Conservation (phyloP, 768 basidiomycete species). For the Tricholoma sp. region DNA sequence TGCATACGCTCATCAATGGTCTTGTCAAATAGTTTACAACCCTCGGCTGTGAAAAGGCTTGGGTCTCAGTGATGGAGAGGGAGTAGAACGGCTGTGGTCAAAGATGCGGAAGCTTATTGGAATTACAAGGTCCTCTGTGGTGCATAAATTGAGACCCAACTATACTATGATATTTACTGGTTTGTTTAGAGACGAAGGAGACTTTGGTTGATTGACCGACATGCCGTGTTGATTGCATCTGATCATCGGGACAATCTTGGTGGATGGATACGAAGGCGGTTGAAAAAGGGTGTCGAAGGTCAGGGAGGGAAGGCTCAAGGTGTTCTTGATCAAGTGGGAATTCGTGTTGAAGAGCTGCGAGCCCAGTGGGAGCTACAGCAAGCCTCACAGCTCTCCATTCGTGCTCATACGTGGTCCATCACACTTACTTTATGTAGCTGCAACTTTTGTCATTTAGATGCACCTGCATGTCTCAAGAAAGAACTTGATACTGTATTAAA, state of each 20-base stretch:
- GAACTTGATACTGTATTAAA: constrained; percentile 26
- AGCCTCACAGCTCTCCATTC: constrained; percentile 21
- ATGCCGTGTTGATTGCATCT: constrained; percentile 17
- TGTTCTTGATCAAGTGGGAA: constrained; percentile 13
- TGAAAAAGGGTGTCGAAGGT: constrained; percentile 8
- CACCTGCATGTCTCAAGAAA: constrained; percentile 22
- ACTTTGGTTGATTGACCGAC: constrained; percentile 29
- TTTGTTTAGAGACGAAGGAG: constrained; percentile 16
- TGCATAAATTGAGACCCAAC: constrained; percentile 16
- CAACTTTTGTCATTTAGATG: constrained; percentile 15
- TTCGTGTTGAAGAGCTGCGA: constrained; percentile 14
- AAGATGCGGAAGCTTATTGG: constrained; percentile 28
- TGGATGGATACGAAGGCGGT: constrained; percentile 22
- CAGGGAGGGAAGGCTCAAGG: constrained; percentile 11
- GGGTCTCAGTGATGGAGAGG: constrained; percentile 29
- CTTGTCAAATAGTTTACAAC: constrained; percentile 28
- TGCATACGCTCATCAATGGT: constrained; percentile 33
- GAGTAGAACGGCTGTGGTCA: constrained; percentile 30
- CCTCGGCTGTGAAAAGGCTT: constrained; percentile 22
- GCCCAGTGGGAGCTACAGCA: constrained; percentile 28
- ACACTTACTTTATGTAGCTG: neutral
- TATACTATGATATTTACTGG: neutral
- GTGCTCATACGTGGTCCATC: constrained; percentile 16
- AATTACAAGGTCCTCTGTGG: constrained; percentile 23
- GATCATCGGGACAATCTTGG: constrained; percentile 25